Conservation (phyloP, 2,329 filamentous ascomycete species). For the Knufia petricola region DNA sequence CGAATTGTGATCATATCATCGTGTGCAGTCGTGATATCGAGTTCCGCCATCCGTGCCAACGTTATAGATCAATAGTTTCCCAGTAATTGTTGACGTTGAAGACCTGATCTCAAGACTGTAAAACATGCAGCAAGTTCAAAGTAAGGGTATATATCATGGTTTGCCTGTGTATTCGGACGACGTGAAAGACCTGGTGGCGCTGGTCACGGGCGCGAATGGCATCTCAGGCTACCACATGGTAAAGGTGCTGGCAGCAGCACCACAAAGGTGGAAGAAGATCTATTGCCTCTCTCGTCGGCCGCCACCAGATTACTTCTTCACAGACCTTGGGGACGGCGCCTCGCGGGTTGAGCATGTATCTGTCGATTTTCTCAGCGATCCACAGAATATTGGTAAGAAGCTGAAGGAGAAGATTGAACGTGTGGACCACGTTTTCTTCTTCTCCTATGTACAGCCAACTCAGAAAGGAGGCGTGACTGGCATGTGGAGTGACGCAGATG, state of each 20-base stretch:
- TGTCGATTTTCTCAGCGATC: constrained; percentile 27
- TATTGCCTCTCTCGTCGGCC: constrained; percentile 41
- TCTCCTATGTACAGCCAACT: constrained; percentile 43
- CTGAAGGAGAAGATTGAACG: constrained; percentile 22
- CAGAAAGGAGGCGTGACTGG: constrained; percentile 29
- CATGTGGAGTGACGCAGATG: constrained; percentile 42
- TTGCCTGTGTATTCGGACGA: constrained; percentile 35
- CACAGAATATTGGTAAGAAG: constrained; percentile 21
- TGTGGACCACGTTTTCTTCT: constrained; percentile 44
- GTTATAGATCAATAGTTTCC: too few relatives aligned
- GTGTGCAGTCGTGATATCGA: too few relatives aligned
- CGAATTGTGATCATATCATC: too few relatives aligned
- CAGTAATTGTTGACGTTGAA: too few relatives aligned
- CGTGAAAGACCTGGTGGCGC: constrained; percentile 37
- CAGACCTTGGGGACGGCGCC: constrained; percentile 26
- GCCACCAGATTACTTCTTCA: constrained; percentile 24
- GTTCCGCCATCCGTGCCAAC: too few relatives aligned
- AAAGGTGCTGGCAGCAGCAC: constrained; percentile 36
- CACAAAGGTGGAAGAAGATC: constrained; percentile 42
- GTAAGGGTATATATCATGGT: constrained; percentile 39
- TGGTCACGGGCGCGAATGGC: constrained; percentile 46
- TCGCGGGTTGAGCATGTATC: constrained; percentile 33
- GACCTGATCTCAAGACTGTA: too few relatives aligned
- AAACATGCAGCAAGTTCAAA: neutral
- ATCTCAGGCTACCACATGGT: constrained; percentile 45